phyloP scores from a whole-genome alignment of 2,329 filamentous ascomycete species.

The Sclerotinia subarctica region DNA sequence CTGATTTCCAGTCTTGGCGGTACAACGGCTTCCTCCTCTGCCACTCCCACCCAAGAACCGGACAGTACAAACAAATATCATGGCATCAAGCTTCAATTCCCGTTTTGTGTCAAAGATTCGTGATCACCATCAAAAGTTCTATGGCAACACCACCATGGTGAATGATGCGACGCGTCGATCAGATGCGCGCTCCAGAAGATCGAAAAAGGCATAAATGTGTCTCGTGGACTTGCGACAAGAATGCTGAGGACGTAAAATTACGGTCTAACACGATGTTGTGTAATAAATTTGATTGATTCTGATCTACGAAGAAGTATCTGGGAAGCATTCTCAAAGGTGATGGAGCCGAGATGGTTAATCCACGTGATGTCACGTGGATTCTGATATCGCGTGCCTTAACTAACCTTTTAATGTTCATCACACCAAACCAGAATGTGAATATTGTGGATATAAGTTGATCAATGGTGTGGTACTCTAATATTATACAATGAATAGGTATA shows the following conservation, averaged over 20 bases:
- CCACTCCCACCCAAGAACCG: no score
- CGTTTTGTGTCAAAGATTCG: background rate
- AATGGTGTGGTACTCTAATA: background rate
- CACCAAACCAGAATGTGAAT: background rate
- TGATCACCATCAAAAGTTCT: background rate
- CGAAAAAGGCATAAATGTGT: background rate
- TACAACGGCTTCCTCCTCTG: no score
- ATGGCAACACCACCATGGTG: background rate
- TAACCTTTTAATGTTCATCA: no score
- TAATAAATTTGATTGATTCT: no score
- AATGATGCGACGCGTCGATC: background rate
- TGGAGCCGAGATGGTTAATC: no score
- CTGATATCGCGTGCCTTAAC: no score
- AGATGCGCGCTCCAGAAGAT: background rate
- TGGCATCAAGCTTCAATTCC: no score
- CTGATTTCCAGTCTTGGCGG: background rate
- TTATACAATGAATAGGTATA: background rate
- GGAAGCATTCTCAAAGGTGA: no score
- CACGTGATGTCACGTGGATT: no score
- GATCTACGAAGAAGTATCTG: no score
- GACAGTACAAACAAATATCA: no score
- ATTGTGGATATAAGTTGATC: background rate
- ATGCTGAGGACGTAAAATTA: background rate
- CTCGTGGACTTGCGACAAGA: background rate
- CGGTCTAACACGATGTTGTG: background rate